Conservation (phyloP, 2,329 filamentous ascomycete species). For the Colletotrichum lini region DNA sequence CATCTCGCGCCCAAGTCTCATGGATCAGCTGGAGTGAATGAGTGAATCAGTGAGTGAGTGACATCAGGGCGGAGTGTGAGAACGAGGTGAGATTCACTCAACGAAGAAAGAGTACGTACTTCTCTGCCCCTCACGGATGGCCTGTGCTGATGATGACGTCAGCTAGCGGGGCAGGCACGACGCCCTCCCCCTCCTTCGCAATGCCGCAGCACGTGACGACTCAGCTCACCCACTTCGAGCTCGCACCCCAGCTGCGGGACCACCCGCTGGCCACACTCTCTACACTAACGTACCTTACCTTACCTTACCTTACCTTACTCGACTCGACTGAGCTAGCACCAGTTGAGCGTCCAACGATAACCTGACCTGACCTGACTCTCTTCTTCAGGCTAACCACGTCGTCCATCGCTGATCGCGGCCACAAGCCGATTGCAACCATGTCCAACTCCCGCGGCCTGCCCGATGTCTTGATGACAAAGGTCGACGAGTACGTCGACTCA, state of each 20-base stretch:
- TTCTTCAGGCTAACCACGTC: not conserved
- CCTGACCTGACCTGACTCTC: not conserved
- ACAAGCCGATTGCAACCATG: conserved; percentile 46
- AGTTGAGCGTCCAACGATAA: conserved; percentile 3
- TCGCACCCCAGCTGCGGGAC: conserved; percentile 5
- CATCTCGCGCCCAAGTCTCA: not conserved
- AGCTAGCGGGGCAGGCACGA: not conserved
- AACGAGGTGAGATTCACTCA: no score
- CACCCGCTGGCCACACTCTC: not conserved
- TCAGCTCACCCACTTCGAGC: conserved; percentile 2
- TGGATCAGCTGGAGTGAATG: not conserved
- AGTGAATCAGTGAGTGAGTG: not conserved
- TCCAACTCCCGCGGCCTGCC: conserved; percentile 53
- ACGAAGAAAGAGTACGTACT: not conserved
- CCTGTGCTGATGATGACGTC: conserved; percentile 1
- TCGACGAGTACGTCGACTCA: conserved; percentile 63
- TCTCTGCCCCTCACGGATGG: not conserved
- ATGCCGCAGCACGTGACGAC: conserved; percentile 8
- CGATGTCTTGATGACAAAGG: conserved; percentile 59
- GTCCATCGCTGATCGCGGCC: not conserved
- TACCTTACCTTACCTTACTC: no score
- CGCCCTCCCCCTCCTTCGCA: conserved; percentile 3
- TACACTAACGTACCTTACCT: no score
- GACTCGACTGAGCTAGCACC: not conserved
- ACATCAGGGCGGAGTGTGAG: not conserved